These are phyloP conservation scores for Luffa aegyptiaca DNA, from an alignment of 306 rosid genomes.

Conservation along the genomic window DNA sequence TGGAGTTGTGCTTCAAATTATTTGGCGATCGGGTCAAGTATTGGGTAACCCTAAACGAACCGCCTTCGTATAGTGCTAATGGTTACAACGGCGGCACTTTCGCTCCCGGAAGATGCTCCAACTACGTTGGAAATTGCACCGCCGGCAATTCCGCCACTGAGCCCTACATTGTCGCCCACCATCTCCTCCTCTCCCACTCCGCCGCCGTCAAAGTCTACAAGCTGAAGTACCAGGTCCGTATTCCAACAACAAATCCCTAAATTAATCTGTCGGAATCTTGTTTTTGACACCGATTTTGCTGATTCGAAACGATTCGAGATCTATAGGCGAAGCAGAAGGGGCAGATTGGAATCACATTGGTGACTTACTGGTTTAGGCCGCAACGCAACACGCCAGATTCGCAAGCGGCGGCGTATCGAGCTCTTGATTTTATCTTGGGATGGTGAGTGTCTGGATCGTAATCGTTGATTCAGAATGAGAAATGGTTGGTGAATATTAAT, in stretches of 20 bases:
- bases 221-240: conserved; percentile 20
- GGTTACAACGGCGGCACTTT: conserved; percentile 19
- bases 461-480: not conserved
- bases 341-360: conserved; percentile 28
- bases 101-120: conserved; percentile 39
- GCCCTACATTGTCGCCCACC: conserved; percentile 28
- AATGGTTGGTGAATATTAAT: not conserved
- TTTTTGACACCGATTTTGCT: not conserved
- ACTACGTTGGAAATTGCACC: conserved; percentile 26
- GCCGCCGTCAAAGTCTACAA: conserved; percentile 21
- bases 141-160: conserved; percentile 32
- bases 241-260: not conserved
- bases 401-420: conserved; percentile 22
- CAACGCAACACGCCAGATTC: conserved; percentile 16
- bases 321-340: conserved; percentile 31
- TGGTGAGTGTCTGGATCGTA: conserved; percentile 20
- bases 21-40: conserved; percentile 30
- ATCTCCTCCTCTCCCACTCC: conserved; percentile 30
- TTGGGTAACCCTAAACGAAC: conserved; percentile 37
- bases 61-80: conserved; percentile 5
- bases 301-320: not conserved
- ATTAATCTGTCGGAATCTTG: not conserved
- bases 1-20: conserved; percentile 26
- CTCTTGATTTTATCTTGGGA: conserved; percentile 34
- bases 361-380: conserved; percentile 28